Evolutionary conservation across 2,329 filamentous ascomycete species (phyloP).

Genomic region (Verticillium zaregamsianum): DNA sequence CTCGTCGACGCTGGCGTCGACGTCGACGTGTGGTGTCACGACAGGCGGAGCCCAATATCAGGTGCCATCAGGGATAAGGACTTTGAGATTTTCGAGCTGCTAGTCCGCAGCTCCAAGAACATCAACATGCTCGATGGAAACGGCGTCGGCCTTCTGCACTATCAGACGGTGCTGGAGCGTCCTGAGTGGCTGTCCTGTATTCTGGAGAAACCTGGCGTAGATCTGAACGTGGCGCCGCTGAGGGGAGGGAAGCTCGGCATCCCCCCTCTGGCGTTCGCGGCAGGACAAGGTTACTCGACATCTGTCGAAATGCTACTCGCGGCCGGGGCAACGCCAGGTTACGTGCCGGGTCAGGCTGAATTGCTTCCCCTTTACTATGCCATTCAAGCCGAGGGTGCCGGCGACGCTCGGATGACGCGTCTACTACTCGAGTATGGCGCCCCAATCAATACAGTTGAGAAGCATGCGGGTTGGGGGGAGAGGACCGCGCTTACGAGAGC

Average conservation of each 20-base stretch:
- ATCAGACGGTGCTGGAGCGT: conserved; percentile 11
- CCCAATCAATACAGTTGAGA: conserved; percentile 7
- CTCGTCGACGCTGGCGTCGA: conserved; percentile 4
- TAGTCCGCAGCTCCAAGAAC: neutral
- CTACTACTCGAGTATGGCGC: conserved; percentile 8
- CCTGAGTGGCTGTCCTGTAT: conserved; percentile 8
- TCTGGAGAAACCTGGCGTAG: conserved; percentile 2
- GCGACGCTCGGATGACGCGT: neutral
- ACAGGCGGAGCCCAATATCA: conserved; percentile 4
- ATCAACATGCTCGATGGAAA: conserved; percentile 11
- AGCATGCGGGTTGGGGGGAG: neutral
- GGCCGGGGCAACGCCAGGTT: conserved; percentile 15
- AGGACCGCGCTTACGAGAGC: conserved; percentile 8
- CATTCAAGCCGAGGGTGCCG: neutral
- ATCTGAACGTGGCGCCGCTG: conserved; percentile 6
- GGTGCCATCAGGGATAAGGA: conserved; percentile 8
- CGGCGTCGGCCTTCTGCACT: conserved; percentile 10
- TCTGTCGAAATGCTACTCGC: conserved; percentile 14
- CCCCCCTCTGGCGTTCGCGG: conserved; percentile 16
- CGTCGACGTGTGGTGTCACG: neutral
- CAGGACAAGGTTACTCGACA: conserved; percentile 8
- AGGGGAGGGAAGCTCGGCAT: neutral
- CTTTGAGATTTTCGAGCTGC: conserved; percentile 11
- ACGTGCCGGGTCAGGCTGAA: neutral
- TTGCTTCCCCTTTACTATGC: conserved; percentile 4